These are phyloP conservation scores for Talaromyces verruculosus DNA, from an alignment of 2,329 filamentous ascomycete genomes.

Conservation along the genomic window DNA sequence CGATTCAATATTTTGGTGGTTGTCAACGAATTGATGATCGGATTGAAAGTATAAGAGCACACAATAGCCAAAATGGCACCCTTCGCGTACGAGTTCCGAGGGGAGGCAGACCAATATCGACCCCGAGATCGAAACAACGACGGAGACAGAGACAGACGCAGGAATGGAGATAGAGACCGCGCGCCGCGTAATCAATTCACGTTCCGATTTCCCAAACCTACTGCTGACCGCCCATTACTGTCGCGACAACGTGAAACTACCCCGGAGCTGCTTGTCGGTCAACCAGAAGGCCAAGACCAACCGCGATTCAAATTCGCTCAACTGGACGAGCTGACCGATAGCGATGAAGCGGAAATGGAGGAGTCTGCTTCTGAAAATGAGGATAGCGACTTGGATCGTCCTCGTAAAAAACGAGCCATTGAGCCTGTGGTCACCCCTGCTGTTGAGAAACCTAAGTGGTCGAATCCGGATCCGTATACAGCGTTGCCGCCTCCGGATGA, in stretches of 20 bases:
- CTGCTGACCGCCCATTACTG: conserved; percentile 41
- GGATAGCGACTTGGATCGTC: conserved; percentile 33
- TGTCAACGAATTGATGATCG: background rate
- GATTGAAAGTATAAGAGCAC: background rate
- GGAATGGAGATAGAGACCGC: conserved; percentile 23
- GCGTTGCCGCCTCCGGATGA: conserved; percentile 78
- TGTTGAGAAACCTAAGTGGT: conserved; percentile 70
- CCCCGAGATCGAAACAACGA: conserved; percentile 9
- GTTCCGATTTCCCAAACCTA: conserved; percentile 41
- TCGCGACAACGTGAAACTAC: conserved; percentile 36
- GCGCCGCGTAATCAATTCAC: conserved; percentile 38
- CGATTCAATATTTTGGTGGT: background rate
- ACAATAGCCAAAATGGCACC: conserved; percentile 24
- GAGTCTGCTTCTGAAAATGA: conserved; percentile 38
- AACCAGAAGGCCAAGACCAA: conserved; percentile 30
- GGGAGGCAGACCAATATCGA: conserved; percentile 10
- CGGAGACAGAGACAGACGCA: conserved; percentile 1
- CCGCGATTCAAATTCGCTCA: conserved; percentile 37
- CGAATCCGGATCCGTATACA: conserved; percentile 92
- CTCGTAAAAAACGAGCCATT: conserved; percentile 39
- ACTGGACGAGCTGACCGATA: conserved; percentile 45
- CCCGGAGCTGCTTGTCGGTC: conserved; percentile 35
- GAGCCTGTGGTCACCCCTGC: conserved; percentile 24
- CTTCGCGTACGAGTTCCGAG: conserved; percentile 37
- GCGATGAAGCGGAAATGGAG: conserved; percentile 49